Base-by-base conservation (phyloP, 1,139 yeast genomes). In the Pichia sp. region DNA sequence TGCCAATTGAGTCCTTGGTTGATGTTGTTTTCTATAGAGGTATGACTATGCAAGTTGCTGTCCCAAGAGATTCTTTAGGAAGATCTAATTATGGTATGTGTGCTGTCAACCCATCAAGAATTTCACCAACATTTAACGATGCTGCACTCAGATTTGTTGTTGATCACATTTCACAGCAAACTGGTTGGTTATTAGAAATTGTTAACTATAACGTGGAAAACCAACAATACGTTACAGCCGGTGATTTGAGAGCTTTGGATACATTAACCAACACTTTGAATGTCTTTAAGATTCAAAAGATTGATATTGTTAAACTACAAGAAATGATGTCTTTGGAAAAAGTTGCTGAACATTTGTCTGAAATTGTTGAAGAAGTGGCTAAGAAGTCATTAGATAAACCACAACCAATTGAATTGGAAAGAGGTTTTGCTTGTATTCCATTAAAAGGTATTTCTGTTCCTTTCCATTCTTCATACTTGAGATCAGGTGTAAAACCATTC, bases 1-100 rank as follows among this genome's bases (percentile, higher is more conserved):
- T 91, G 97, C 96, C 98, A 43, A 89, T 93, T 58, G 98, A 93
- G 69, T 84, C 95, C 9, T 74, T 91, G 56, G 98, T 91, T 44
- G 99, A 91, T 64, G 96, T 91, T 64, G 98, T 91, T 36, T 91
- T 91, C 76, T 93, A 91, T 76, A 81, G 99, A 73, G 99, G 99
- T 76, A 91, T 91, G 98, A 91, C 99, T 37, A 91, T 91, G 98
- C 98, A 91, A 74, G 98, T 91, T 52, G 98, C 98, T 36, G 99
- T 91, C 52, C 97, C 97, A 60, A 81, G 99, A 69, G 99, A 91
- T 67, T 76, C 80, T 45, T 63, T 68, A 40, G 99, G 99, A 39
- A 83, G 98, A 69, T 91, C 98, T 47, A 91, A 93, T 72, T 91
- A 91, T 60, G 97, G 98, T 72, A 91, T 91, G 99, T 79, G 88